Evolutionary conservation across 768 basidiomycete genomes (phyloP).

Genomic region (Hemileccinum rubropunctum): DNA sequence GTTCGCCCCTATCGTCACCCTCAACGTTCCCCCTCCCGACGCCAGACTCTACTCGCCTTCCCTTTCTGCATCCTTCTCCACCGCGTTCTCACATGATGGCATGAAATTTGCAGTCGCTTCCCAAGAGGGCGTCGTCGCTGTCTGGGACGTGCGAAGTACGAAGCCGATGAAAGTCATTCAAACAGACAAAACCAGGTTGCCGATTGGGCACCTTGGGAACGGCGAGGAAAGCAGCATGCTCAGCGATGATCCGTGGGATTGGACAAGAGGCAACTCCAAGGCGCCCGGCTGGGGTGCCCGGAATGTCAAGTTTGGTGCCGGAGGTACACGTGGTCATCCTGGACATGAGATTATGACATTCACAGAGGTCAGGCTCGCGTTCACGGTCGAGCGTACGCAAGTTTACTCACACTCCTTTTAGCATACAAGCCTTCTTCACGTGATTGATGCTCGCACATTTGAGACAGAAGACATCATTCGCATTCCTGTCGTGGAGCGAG

Average conservation of each 20-base stretch:
- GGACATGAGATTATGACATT: constrained; percentile 82
- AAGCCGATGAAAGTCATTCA: constrained; percentile 68
- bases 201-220: constrained; percentile 31
- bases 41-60: constrained; percentile 39
- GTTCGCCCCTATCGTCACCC: constrained; percentile 66
- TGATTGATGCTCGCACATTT: constrained; percentile 86
- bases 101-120: constrained; percentile 80
- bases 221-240: constrained; percentile 51
- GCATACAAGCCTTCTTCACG: constrained; percentile 81
- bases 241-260: constrained; percentile 66
- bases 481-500: constrained; percentile 41
- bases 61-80: constrained; percentile 73
- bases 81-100: constrained; percentile 74
- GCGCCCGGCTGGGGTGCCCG: constrained; percentile 84
- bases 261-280: constrained; percentile 52
- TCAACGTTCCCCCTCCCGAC: constrained; percentile 60
- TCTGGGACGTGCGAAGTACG: constrained; percentile 80
- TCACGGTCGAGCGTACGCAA: not conserved
- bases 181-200: constrained; percentile 42
- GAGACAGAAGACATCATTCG: constrained; percentile 69
- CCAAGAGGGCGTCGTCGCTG: constrained; percentile 76
- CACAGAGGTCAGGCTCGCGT: constrained; percentile 64
- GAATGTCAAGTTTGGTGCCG: constrained; percentile 80
- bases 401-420: constrained; percentile 30
- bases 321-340: constrained; percentile 43